Evolutionary conservation across 2,329 filamentous ascomycete genomes (phyloP).

Genomic region (Ramichloridium luteum): DNA sequence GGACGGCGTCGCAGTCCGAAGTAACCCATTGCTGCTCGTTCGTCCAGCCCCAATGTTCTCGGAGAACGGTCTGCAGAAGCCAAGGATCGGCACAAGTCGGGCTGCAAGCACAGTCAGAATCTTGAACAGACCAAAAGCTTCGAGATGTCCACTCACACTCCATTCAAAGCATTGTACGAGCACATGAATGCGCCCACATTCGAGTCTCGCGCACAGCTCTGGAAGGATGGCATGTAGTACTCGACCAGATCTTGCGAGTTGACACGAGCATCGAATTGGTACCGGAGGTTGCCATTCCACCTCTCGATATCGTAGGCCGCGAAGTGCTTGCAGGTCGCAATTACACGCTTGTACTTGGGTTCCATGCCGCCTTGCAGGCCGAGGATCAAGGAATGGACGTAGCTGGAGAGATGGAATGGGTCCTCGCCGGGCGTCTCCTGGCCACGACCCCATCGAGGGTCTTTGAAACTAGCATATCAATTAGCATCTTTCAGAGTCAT

Average conservation of each 20-base stretch:
- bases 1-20: conserved; percentile 52
- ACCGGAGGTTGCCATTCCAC: conserved; percentile 24
- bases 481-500: background rate
- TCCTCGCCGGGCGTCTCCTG: conserved; percentile 32
- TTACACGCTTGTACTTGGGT: conserved; percentile 27
- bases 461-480: conserved; percentile 37
- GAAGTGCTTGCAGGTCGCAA: conserved; percentile 38
- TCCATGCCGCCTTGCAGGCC: conserved; percentile 24
- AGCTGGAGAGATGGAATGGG: conserved; percentile 23
- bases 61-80: conserved; percentile 49
- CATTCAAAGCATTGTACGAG: too few relatives aligned
- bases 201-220: conserved; percentile 35
- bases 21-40: conserved; percentile 50
- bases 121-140: too few relatives aligned
- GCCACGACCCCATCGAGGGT: conserved; percentile 33
- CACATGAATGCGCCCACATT: conserved; percentile 42
- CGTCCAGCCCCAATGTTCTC: conserved; percentile 54
- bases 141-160: too few relatives aligned
- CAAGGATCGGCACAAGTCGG: conserved; percentile 53
- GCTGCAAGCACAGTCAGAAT: conserved; percentile 52
- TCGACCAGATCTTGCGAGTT: conserved; percentile 51
- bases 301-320: conserved; percentile 24
- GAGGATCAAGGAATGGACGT: conserved; percentile 23
- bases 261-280: conserved; percentile 46
- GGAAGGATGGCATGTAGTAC: conserved; percentile 56